phyloP scores from a whole-genome alignment of 2,329 filamentous ascomycete genomes.

The Ambrosiella beaveri region DNA sequence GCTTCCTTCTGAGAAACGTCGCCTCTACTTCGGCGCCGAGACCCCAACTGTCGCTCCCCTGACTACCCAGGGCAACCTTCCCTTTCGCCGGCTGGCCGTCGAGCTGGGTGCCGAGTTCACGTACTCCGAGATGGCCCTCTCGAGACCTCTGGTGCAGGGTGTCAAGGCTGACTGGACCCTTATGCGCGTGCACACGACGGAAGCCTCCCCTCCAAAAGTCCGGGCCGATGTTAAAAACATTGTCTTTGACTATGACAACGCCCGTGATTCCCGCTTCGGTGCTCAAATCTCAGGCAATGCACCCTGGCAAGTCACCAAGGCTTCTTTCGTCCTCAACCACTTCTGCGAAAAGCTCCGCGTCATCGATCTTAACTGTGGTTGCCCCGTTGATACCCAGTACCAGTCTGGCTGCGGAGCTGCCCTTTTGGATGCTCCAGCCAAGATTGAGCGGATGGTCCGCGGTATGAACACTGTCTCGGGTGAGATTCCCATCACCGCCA shows the following conservation, averaged over 20 bases:
- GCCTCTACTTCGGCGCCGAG: slow-evolving; percentile 83
- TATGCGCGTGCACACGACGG: slow-evolving; percentile 78
- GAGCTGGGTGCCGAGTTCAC: slow-evolving; percentile 82
- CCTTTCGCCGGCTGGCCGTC: slow-evolving; percentile 78
- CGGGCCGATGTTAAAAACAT: slow-evolving; percentile 26
- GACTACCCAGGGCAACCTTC: slow-evolving; percentile 91
- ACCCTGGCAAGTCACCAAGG: slow-evolving; percentile 77
- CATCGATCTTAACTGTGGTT: slow-evolving; percentile 92
- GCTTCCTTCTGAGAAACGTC: slow-evolving; percentile 80
- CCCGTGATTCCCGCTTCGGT: slow-evolving; percentile 72
- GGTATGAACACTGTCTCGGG: slow-evolving; percentile 92
- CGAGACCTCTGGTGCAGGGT: slow-evolving; percentile 74
- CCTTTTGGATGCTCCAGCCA: slow-evolving; percentile 71
- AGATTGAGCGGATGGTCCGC: slow-evolving; percentile 83
- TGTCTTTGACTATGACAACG: slow-evolving; percentile 67
- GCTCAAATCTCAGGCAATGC: slow-evolving; percentile 87
- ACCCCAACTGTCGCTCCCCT: slow-evolving; percentile 87
- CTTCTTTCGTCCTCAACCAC: slow-evolving; percentile 61
- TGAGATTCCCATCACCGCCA: slow-evolving; percentile 81
- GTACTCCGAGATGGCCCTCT: slow-evolving; percentile 97
- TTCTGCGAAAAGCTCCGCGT: slow-evolving; percentile 71
- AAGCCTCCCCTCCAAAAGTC: slow-evolving; percentile 55
- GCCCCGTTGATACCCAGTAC: slow-evolving; percentile 88
- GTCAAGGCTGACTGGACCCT: slow-evolving; percentile 87
- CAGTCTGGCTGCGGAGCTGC: slow-evolving; percentile 78